These are phyloP conservation scores for Neonectria hederae DNA, from an alignment of 2,329 filamentous ascomycete genomes.

Conservation along the genomic window DNA sequence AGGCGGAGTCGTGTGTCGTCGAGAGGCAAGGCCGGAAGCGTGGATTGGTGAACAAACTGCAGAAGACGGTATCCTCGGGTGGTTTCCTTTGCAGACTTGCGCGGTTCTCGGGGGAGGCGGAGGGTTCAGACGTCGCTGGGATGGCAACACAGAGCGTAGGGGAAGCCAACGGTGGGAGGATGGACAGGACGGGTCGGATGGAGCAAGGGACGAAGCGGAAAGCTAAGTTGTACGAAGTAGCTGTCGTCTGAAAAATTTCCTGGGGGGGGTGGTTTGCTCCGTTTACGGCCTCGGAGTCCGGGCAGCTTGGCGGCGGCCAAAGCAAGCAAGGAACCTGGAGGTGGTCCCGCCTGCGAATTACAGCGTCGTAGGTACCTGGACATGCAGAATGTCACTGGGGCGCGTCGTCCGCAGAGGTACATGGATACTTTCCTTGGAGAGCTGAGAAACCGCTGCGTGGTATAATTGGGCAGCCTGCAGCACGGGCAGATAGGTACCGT, in stretches of 20 bases:
- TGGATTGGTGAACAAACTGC: background rate
- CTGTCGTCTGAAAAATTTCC: constrained; percentile 47
- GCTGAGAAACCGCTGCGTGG: background rate
- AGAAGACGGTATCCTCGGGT: background rate
- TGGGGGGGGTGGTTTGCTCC: constrained; percentile 43
- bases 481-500: background rate
- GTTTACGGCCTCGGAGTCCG: constrained; percentile 52
- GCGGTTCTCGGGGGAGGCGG: background rate
- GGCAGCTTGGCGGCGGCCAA: constrained; percentile 25
- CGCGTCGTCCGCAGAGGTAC: constrained; percentile 5
- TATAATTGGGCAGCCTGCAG: background rate
- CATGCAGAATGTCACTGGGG: background rate
- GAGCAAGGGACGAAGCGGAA: constrained; percentile 19
- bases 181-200: constrained; percentile 6
- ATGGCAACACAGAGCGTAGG: background rate
- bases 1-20: constrained; percentile 2
- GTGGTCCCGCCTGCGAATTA: background rate
- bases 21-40: background rate
- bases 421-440: background rate
- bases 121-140: background rate
- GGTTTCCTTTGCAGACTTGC: background rate
- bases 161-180: constrained; percentile 1
- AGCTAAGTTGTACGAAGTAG: background rate
- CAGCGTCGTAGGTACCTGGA: background rate
- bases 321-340: background rate